Evolutionary conservation across 2,329 filamentous ascomycete species (phyloP).

Genomic region (Aspergillus aculeatus): DNA sequence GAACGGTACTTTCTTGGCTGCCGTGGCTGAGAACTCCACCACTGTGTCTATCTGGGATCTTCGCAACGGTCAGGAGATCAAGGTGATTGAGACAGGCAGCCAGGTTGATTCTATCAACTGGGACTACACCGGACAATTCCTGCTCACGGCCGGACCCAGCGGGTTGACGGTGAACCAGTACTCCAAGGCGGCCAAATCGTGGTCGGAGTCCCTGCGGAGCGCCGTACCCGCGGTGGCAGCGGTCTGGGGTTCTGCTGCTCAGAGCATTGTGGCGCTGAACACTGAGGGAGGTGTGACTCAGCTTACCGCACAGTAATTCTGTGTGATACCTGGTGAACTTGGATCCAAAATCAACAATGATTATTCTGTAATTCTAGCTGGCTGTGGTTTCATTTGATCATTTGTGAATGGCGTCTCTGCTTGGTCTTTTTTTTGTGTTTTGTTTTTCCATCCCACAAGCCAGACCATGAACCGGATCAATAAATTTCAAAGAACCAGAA

Average conservation of each 20-base stretch:
- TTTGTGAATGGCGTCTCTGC: slow-evolving; percentile 1
- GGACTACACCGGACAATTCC: slow-evolving; percentile 94
- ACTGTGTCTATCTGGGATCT: slow-evolving; percentile 87
- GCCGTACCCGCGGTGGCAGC: slow-evolving; percentile 71
- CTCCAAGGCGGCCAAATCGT: slow-evolving; percentile 79
- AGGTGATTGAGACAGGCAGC: slow-evolving; percentile 81
- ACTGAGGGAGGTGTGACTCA: slow-evolving; percentile 73
- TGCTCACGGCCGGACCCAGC: slow-evolving; percentile 75
- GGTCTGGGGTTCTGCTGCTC: slow-evolving; percentile 73
- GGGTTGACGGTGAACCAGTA: slow-evolving; percentile 89
- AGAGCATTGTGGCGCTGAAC: slow-evolving; percentile 72
- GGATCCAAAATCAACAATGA: slow-evolving; percentile 11
- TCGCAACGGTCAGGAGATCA: slow-evolving; percentile 76
- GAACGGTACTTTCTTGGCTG: slow-evolving; percentile 94
- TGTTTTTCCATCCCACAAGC: neutral
- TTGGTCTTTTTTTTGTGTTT: neutral
- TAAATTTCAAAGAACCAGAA: neutral
- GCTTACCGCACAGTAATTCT: slow-evolving; percentile 56
- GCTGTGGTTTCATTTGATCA: slow-evolving; percentile 9
- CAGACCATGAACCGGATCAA: neutral
- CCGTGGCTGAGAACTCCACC: slow-evolving; percentile 72
- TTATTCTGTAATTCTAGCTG: slow-evolving; percentile 26
- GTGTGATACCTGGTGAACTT: slow-evolving; percentile 25
- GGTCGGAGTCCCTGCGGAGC: slow-evolving; percentile 80
- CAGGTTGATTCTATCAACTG: slow-evolving; percentile 74